These are phyloP conservation scores for Blastomyces gilchristii DNA, from an alignment of 2,329 filamentous ascomycete species.

Conservation along the genomic window DNA sequence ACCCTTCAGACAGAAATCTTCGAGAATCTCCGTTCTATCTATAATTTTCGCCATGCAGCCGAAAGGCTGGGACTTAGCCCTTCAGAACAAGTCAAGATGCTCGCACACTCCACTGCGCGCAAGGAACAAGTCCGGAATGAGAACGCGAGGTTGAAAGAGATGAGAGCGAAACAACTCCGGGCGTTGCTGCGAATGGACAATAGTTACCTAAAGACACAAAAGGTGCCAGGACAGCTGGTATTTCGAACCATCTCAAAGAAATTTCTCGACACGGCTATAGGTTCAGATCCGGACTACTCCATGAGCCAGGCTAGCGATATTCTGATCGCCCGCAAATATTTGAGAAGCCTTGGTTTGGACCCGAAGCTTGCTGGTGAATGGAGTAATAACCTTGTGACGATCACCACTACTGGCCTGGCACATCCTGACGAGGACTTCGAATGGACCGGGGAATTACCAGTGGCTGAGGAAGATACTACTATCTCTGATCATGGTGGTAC, in stretches of 20 bases:
- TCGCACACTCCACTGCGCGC: conserved; percentile 15
- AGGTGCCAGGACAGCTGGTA: conserved; percentile 22
- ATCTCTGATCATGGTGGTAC: neutral
- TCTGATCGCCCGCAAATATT: conserved; percentile 23
- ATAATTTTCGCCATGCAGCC: conserved; percentile 18
- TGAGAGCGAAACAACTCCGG: conserved; percentile 27
- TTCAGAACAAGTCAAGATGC: conserved; percentile 19
- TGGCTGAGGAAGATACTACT: neutral
- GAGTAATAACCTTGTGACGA: conserved; percentile 22
- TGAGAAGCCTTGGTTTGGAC: conserved; percentile 24
- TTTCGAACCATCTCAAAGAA: conserved; percentile 21
- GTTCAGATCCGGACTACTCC: conserved; percentile 19
- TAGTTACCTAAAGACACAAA: conserved; percentile 18
- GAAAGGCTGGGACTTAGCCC: conserved; percentile 20
- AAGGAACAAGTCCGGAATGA: conserved; percentile 24
- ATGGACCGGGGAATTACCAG: conserved; percentile 9
- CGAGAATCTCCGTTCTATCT: conserved; percentile 22
- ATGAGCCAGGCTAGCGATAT: conserved; percentile 25
- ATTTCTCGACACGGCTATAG: conserved; percentile 12
- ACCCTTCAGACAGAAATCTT: conserved; percentile 29
- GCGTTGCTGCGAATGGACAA: conserved; percentile 27
- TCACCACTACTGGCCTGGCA: neutral
- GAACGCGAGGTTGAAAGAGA: conserved; percentile 21
- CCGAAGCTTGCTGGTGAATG: conserved; percentile 26
- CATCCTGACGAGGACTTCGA: conserved; percentile 11